A percentile compares a stretch with the other conserved stretches of the same genome.
Conservation (phyloP, 352 stramenopile genomes). For the Pythium dissotocum region DNA sequence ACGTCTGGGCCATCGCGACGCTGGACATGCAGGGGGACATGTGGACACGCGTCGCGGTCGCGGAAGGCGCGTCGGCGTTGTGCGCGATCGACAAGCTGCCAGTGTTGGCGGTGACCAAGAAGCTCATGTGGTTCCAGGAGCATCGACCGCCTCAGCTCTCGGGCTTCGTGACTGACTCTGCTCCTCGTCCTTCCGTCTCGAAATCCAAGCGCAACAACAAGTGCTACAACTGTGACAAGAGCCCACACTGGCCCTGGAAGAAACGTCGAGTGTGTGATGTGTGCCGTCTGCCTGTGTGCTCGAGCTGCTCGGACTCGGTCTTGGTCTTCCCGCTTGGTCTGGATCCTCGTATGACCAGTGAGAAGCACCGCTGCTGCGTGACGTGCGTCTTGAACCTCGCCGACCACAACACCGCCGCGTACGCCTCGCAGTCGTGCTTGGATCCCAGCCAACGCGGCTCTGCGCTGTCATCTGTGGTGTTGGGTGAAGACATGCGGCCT, state of each 20-base stretch:
- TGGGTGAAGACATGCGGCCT: constrained; percentile 22
- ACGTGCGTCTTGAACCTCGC: constrained; percentile 10
- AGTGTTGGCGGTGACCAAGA: constrained; percentile 22
- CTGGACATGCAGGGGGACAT: constrained; percentile 26
- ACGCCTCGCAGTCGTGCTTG: constrained; percentile 17
- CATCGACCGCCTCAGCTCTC: constrained; percentile 17
- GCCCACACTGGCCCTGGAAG: constrained; percentile 12
- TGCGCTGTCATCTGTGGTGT: constrained; percentile 1
- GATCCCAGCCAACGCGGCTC: constrained; percentile 25
- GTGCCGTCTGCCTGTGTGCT: constrained; percentile 15
- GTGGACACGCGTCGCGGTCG: constrained; percentile 21
- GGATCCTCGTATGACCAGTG: constrained; percentile 14
- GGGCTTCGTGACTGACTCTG: background rate
- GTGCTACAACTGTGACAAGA: constrained; percentile 20
- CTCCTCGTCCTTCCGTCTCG: background rate
- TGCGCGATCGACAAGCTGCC: constrained; percentile 18
- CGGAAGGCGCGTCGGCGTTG: constrained; percentile 12
- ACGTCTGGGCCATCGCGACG: constrained; percentile 24
- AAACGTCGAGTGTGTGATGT: constrained; percentile 12
- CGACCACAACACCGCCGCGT: constrained; percentile 13
- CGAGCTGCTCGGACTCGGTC: constrained; percentile 12
- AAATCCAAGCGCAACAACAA: constrained; percentile 4
- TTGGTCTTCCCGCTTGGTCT: constrained; percentile 5
- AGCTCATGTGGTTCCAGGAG: constrained; percentile 27
- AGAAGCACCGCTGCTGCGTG: constrained; percentile 14